phyloP scores from a whole-genome alignment of 192 early-diverging fungal genomes.

The Spizellomyces sp. region DNA sequence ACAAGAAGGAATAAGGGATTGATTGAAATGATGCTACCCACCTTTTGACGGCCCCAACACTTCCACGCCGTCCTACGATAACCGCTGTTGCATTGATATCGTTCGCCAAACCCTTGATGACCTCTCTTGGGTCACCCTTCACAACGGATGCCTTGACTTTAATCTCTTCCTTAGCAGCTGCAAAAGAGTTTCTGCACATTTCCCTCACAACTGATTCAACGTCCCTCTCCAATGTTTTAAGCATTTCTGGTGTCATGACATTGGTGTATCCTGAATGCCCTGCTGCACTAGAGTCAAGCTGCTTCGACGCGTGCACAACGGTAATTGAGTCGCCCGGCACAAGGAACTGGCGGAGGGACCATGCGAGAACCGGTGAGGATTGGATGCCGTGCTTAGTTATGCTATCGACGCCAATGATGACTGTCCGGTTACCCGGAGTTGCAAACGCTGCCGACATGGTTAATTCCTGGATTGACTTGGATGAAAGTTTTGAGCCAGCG shows the following conservation, averaged over 20 bases:
- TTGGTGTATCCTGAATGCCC: neutral
- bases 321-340: slow-evolving; percentile 15
- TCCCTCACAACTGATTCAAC: slow-evolving; percentile 9
- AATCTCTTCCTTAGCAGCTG: neutral
- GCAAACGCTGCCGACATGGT: neutral
- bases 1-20: neutral
- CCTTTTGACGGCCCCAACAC: slow-evolving; percentile 32
- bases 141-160: slow-evolving; percentile 18
- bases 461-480: no score
- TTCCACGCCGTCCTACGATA: slow-evolving; percentile 30
- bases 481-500: no score
- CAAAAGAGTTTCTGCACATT: slow-evolving; percentile 1
- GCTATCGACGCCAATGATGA: slow-evolving; percentile 28
- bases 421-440: slow-evolving; percentile 20
- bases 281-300: neutral
- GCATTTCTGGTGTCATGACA: slow-evolving; percentile 23
- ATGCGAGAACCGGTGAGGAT: slow-evolving; percentile 23
- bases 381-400: slow-evolving; percentile 29
- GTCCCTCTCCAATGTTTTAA: slow-evolving; percentile 13
- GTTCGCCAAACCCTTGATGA: slow-evolving; percentile 16
- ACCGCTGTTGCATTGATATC: slow-evolving; percentile 17
- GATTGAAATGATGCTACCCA: neutral
- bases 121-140: slow-evolving; percentile 33
- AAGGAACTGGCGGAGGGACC: slow-evolving; percentile 30
- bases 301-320: slow-evolving; percentile 34